These are phyloP conservation scores for Boletus rubropictus DNA, from an alignment of 768 basidiomycete genomes.

Conservation along the genomic window DNA sequence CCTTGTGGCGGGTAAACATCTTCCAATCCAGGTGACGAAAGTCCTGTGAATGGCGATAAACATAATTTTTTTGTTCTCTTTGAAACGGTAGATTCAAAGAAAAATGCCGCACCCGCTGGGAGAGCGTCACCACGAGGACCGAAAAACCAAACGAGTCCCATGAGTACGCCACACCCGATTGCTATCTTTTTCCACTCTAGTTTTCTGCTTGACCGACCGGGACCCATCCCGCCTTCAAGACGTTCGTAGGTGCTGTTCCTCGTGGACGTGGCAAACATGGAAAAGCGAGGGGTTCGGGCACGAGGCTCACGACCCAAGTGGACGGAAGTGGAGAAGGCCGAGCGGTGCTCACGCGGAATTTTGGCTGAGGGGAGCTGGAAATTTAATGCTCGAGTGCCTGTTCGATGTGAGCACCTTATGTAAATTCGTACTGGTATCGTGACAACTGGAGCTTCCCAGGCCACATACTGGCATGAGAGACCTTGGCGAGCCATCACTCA, in stretches of 20 bases:
- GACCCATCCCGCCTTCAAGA: slow-evolving; percentile 57
- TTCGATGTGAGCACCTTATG: too few relatives aligned
- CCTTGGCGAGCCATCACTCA: neutral
- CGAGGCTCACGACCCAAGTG: slow-evolving; percentile 23
- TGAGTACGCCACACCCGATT: slow-evolving; percentile 49
- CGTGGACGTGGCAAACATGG: slow-evolving; percentile 30
- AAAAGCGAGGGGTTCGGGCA: slow-evolving; percentile 12
- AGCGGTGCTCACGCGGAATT: slow-evolving; percentile 20
- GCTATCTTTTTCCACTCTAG: slow-evolving; percentile 64
- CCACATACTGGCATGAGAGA: too few relatives aligned
- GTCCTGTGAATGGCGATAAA: slow-evolving; percentile 10
- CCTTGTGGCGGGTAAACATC: slow-evolving; percentile 21
- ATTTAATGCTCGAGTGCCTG: neutral
- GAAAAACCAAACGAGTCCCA: slow-evolving; percentile 63
- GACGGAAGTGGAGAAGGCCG: slow-evolving; percentile 29
- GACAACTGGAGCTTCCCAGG: too few relatives aligned
- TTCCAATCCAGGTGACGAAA: slow-evolving; percentile 16
- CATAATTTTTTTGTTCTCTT: too few relatives aligned
- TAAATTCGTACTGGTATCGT: too few relatives aligned
- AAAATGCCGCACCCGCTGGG: slow-evolving; percentile 15
- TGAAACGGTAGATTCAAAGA: neutral
- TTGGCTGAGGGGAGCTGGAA: slow-evolving; percentile 1
- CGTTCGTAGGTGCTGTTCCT: slow-evolving; percentile 50
- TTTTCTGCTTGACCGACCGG: slow-evolving; percentile 32
- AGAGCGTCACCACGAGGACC: slow-evolving; percentile 37